phyloP scores from a whole-genome alignment of 2,329 filamentous ascomycete genomes.

The Fusarium hainanense region DNA sequence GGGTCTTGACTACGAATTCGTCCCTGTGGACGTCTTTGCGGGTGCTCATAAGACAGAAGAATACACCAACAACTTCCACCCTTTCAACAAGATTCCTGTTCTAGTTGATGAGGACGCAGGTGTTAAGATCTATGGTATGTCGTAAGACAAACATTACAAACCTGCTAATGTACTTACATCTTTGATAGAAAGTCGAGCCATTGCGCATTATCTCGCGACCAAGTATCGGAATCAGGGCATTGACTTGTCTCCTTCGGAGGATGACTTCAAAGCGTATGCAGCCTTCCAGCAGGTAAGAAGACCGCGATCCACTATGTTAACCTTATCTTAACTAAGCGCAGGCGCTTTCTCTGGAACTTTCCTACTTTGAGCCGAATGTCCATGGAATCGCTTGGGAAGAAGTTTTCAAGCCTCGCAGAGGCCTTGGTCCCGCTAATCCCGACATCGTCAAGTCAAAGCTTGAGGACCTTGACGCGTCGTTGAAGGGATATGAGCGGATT shows the following conservation, averaged over 20 bases:
- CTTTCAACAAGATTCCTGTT: neutral
- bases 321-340: neutral
- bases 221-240: neutral
- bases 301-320: neutral
- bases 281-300: neutral
- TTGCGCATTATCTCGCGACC: neutral
- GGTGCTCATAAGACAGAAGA: neutral
- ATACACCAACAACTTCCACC: neutral
- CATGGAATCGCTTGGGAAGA: neutral
- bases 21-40: neutral
- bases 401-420: neutral
- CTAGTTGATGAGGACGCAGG: neutral
- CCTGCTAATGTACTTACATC: neutral
- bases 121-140: neutral
- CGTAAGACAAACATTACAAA: fast-evolving
- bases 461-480: neutral
- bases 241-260: neutral
- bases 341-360: neutral
- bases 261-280: neutral
- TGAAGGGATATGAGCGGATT: neutral
- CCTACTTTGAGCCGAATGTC: neutral
- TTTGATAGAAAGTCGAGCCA: neutral
- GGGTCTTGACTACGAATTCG: neutral
- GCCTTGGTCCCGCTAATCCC: neutral
- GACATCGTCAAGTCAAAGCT: neutral